Conservation (phyloP, 208 protist genomes). For the Trypanosoma avium region DNA sequence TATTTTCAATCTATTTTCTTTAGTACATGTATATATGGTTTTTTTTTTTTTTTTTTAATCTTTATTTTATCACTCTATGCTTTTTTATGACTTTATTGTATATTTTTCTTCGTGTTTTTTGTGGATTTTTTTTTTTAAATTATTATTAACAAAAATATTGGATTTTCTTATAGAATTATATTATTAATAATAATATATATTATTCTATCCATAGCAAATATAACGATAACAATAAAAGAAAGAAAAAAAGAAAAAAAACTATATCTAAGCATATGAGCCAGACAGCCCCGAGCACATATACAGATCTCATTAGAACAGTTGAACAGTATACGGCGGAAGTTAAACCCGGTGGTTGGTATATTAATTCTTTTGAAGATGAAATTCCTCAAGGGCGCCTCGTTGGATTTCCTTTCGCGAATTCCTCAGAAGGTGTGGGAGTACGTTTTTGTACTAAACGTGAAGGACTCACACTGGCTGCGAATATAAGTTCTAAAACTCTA, state of each 20-base stretch:
- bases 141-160: too few relatives aligned
- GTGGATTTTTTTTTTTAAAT: too few relatives aligned
- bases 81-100: too few relatives aligned
- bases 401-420: conserved; percentile 58
- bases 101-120: too few relatives aligned
- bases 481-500: conserved; percentile 24
- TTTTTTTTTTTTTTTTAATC: too few relatives aligned
- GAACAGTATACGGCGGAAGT: conserved; percentile 51
- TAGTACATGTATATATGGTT: too few relatives aligned
- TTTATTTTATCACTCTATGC: too few relatives aligned
- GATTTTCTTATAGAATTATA: too few relatives aligned
- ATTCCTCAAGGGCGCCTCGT: conserved; percentile 16
- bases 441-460: conserved; percentile 36
- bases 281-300: conserved; percentile 36
- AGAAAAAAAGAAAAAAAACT: conserved; percentile 6
- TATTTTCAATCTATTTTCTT: too few relatives aligned
- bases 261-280: too few relatives aligned
- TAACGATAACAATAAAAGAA: background rate
- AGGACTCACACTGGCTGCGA: conserved; percentile 14
- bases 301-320: conserved; percentile 43
- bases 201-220: too few relatives aligned
- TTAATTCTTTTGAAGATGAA: conserved; percentile 40
- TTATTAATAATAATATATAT: too few relatives aligned
- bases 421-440: conserved; percentile 29
- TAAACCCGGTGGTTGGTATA: conserved; percentile 35